phyloP scores from a whole-genome alignment of 2,329 filamentous ascomycete genomes.

The Cladosporium sp. region DNA sequence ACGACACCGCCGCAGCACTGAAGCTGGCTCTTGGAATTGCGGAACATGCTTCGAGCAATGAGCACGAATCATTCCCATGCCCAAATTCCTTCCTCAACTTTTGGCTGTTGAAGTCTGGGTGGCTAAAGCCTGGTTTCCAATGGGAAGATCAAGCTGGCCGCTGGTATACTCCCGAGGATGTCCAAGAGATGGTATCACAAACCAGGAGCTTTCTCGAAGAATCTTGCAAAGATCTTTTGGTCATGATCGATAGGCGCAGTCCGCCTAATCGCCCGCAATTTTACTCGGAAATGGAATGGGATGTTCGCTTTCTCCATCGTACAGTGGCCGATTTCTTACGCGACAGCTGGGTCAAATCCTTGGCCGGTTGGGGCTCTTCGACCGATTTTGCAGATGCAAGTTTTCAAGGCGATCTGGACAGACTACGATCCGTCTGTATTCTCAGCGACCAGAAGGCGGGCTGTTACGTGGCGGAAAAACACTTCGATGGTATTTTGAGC shows the following conservation, averaged over 20 bases:
- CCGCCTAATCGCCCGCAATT: no score
- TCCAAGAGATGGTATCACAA: background rate
- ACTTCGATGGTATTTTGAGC: background rate
- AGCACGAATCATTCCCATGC: background rate
- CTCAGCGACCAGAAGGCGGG: background rate
- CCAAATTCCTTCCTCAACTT: background rate
- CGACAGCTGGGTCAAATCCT: background rate
- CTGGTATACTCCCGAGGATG: background rate
- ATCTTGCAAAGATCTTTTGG: background rate
- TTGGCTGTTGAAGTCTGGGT: background rate
- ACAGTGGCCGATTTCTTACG: background rate
- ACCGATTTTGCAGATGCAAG: background rate
- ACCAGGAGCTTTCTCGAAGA: background rate
- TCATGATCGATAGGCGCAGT: background rate
- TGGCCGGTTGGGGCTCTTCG: background rate
- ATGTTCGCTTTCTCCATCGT: background rate
- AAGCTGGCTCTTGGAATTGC: background rate
- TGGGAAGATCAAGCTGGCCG: background rate
- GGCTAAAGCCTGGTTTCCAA: background rate
- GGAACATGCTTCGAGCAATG: background rate
- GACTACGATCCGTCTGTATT: background rate
- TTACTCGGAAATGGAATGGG: background rate
- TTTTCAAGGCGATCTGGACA: background rate
- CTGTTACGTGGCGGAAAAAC: background rate
- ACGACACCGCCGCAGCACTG: background rate